Percentiles rank a stretch among this genome's conserved stretches.
These are phyloP conservation scores for Cyclostephanos invisitatus DNA, from an alignment of 108 stramenopile genomes.

Conservation along the genomic window DNA sequence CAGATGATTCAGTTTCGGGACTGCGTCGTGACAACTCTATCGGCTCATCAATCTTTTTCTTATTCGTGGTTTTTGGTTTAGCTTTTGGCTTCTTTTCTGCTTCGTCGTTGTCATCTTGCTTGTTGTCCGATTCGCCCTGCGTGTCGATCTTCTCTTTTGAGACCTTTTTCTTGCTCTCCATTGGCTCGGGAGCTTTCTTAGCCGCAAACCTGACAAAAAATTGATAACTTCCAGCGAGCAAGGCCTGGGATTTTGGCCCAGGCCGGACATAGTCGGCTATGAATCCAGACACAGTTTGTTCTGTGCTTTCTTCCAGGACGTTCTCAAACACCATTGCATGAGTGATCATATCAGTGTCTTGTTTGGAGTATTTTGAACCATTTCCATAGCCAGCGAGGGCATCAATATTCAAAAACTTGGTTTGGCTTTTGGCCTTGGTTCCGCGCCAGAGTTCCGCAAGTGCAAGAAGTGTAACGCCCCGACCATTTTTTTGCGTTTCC, in stretches of 20 bases:
- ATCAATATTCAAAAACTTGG: constrained; percentile 48
- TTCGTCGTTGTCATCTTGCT: constrained; percentile 37
- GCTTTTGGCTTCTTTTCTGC: constrained; percentile 18
- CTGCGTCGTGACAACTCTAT: neutral
- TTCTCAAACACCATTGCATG: constrained; percentile 78
- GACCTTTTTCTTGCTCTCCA: constrained; percentile 43
- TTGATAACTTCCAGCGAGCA: constrained; percentile 48
- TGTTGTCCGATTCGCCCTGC: constrained; percentile 20
- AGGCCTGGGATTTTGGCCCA: constrained; percentile 55
- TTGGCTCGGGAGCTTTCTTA: constrained; percentile 26
- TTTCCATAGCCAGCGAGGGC: constrained; percentile 57
- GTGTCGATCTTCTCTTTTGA: constrained; percentile 30
- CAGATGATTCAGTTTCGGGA: constrained; percentile 3
- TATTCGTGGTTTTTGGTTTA: neutral
- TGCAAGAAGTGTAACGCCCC: constrained; percentile 68
- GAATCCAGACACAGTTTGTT: constrained; percentile 57
- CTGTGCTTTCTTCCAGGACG: constrained; percentile 62
- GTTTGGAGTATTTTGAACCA: constrained; percentile 67
- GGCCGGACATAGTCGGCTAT: constrained; percentile 69
- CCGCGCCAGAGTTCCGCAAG: constrained; percentile 81
- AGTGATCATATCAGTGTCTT: constrained; percentile 67
- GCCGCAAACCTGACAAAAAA: constrained; percentile 74
- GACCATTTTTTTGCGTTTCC: constrained; percentile 37
- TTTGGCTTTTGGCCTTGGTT: constrained; percentile 65
- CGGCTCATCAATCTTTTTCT: constrained; percentile 15